Evolutionary conservation across 176 grass and related monocot species (phyloP).

Genomic region (Zoysia pacifica): DNA sequence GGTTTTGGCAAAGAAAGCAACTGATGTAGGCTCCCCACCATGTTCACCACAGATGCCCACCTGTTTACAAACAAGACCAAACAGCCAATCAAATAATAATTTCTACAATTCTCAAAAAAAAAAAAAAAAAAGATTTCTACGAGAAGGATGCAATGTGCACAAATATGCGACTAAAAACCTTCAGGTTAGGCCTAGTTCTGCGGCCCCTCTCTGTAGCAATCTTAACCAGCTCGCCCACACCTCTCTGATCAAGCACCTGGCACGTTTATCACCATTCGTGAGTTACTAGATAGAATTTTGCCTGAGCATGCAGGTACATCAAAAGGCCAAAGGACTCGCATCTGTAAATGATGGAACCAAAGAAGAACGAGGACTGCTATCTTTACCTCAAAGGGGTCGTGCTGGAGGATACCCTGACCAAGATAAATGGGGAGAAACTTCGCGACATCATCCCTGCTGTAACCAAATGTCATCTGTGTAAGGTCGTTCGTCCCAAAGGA

Average conservation of each 20-base stretch:
- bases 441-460: conserved; percentile 94
- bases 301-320: background rate
- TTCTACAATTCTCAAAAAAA: background rate
- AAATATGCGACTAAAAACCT: conserved; percentile 50
- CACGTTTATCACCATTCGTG: conserved; percentile 31
- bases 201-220: conserved; percentile 78
- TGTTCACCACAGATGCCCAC: conserved; percentile 98
- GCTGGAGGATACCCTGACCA: conserved; percentile 91
- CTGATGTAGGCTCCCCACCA: conserved; percentile 95
- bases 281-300: background rate
- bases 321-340: conserved; percentile 11
- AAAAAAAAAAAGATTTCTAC: background rate
- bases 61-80: conserved; percentile 43
- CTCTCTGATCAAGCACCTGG: conserved; percentile 91
- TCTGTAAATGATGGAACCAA: conserved; percentile 24
- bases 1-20: conserved; percentile 91
- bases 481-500: conserved; percentile 99
- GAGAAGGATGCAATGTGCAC: background rate
- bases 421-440: conserved; percentile 96
- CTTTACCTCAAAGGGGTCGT: conserved; percentile 97
- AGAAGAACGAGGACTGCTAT: background rate
- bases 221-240: conserved; percentile 85
- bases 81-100: background rate
- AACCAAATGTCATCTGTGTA: conserved; percentile 98
- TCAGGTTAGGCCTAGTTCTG: conserved; percentile 81